Percentiles rank a stretch among this genome's conserved stretches.
Evolutionary conservation across 2,329 filamentous ascomycete genomes (phyloP).

Genomic region (Stachybotrys echinatus): DNA sequence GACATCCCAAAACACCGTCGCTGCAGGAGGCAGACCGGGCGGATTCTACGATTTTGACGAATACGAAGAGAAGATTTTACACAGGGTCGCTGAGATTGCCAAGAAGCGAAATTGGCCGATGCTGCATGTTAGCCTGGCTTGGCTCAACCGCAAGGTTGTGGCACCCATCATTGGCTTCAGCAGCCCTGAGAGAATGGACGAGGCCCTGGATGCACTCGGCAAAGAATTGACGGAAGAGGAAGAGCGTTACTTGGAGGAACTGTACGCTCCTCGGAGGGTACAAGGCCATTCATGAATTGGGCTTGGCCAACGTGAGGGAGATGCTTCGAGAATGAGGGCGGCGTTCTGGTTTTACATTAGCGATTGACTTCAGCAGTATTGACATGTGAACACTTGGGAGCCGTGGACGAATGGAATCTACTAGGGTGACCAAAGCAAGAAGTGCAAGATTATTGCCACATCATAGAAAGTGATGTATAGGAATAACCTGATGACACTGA

Average conservation of each 20-base stretch:
- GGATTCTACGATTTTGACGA: conserved; percentile 29
- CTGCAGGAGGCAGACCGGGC: conserved; percentile 17
- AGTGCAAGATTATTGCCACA: no score
- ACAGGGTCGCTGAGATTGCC: conserved; percentile 37
- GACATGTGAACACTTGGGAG: no score
- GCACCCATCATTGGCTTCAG: conserved; percentile 59
- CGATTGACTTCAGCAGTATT: no score
- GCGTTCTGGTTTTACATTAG: no score
- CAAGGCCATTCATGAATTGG: no score
- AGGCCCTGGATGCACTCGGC: conserved; percentile 42
- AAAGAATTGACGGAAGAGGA: conserved; percentile 52
- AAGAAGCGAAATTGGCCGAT: conserved; percentile 52
- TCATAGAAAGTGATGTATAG: no score
- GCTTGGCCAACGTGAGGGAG: no score
- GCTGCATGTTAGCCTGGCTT: conserved; percentile 59
- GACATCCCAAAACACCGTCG: not conserved
- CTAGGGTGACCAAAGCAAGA: no score
- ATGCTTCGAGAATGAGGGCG: no score
- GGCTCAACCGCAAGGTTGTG: conserved; percentile 47
- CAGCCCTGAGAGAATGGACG: conserved; percentile 52
- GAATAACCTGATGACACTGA: no score
- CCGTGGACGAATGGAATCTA: no score
- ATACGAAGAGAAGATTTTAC: conserved; percentile 31
- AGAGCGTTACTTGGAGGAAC: conserved; percentile 55
- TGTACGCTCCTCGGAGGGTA: conserved; percentile 39